Evolutionary conservation across 2,329 filamentous ascomycete genomes (phyloP).

Genomic region (Didymosphaeria variabile): DNA sequence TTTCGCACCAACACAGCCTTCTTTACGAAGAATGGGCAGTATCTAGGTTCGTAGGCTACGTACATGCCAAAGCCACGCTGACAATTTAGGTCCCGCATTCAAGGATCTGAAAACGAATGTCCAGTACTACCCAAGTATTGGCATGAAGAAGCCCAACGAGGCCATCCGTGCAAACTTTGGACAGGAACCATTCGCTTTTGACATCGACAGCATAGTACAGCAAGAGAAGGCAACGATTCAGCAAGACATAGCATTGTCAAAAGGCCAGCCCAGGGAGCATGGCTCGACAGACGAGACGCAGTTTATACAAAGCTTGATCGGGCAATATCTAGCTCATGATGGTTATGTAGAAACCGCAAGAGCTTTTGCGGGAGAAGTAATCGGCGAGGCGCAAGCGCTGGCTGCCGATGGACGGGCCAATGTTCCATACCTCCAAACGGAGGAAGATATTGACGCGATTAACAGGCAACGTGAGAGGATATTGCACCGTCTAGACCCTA

Average conservation of each 20-base stretch:
- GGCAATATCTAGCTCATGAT: conserved; percentile 92
- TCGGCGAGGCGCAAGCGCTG: conserved; percentile 75
- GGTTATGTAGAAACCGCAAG: conserved; percentile 93
- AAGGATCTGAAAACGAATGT: conserved; percentile 69
- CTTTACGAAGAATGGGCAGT: conserved; percentile 71
- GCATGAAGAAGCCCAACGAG: conserved; percentile 71
- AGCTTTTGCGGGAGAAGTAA: conserved; percentile 85
- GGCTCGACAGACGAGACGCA: conserved; percentile 71
- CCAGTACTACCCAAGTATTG: conserved; percentile 70
- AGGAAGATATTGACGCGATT: conserved; percentile 85
- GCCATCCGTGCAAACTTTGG: conserved; percentile 70
- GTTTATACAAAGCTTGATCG: conserved; percentile 81
- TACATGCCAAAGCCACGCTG: conserved; percentile 18
- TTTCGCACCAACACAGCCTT: conserved; percentile 69
- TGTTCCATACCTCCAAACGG: conserved; percentile 69
- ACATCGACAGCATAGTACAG: conserved; percentile 83
- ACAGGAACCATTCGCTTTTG: conserved; percentile 81
- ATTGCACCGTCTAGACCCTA: neutral
- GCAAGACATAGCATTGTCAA: conserved; percentile 39
- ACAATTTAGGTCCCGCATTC: conserved; percentile 71
- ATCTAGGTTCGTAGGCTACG: conserved; percentile 58
- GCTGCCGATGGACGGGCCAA: conserved; percentile 61
- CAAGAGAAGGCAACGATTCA: conserved; percentile 47
- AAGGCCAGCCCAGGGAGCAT: conserved; percentile 28
- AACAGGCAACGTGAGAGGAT: conserved; percentile 78